phyloP scores from a whole-genome alignment of 2,329 filamentous ascomycete genomes.

The Nigrospora sphaerica region DNA sequence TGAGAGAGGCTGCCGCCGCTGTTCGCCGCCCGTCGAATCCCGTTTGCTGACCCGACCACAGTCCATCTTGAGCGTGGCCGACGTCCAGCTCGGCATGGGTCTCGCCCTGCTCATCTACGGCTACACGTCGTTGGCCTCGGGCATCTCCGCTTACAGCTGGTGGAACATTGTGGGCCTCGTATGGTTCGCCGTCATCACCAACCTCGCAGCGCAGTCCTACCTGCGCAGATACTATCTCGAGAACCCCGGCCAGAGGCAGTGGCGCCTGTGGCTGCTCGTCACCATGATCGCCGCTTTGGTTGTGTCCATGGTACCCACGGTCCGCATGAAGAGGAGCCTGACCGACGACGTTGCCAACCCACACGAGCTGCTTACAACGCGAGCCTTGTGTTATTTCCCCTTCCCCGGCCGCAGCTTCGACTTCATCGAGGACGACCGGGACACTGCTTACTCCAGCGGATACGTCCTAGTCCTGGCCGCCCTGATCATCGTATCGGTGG shows the following conservation, averaged over 20 bases:
- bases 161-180: slow-evolving; percentile 15
- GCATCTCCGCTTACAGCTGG: slow-evolving; percentile 16
- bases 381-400: slow-evolving; percentile 16
- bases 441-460: slow-evolving; percentile 4
- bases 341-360: slow-evolving; percentile 8
- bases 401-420: slow-evolving; percentile 7
- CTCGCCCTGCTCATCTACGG: slow-evolving; percentile 14
- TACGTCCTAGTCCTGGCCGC: slow-evolving; percentile 7
- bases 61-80: slow-evolving; percentile 13
- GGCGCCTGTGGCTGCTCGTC: slow-evolving; percentile 11
- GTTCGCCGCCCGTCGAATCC: background rate
- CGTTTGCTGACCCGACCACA: slow-evolving; percentile 6
- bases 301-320: slow-evolving; percentile 16
- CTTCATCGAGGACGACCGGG: background rate
- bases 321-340: slow-evolving; percentile 11
- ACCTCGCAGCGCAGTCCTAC: slow-evolving; percentile 13
- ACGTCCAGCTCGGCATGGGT: slow-evolving; percentile 15
- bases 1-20: slow-evolving; percentile 4
- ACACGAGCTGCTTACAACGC: slow-evolving; percentile 8
- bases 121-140: slow-evolving; percentile 9
- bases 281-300: slow-evolving; percentile 10
- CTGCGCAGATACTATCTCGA: slow-evolving; percentile 12
- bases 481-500: slow-evolving; percentile 4
- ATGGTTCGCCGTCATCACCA: slow-evolving; percentile 17
- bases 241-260: slow-evolving; percentile 11